Percentiles rank a stretch among this genome's conserved stretches.
These are phyloP conservation scores for Aureobasidium sp. DNA, from an alignment of 2,329 filamentous ascomycete species.

Conservation along the genomic window DNA sequence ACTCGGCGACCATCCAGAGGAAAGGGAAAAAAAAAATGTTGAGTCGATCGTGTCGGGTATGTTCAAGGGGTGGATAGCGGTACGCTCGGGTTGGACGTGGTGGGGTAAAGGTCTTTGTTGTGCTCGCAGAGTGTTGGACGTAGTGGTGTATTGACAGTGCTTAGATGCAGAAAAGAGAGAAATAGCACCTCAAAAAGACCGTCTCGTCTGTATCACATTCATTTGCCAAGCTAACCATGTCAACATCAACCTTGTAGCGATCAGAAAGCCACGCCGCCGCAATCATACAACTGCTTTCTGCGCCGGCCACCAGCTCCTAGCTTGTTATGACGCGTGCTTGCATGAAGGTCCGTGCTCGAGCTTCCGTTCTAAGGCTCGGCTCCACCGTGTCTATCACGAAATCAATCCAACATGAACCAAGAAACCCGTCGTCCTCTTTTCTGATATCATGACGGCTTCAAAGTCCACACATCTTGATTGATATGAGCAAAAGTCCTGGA, in stretches of 20 bases:
- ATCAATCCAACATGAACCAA: neutral
- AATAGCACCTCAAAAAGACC: neutral
- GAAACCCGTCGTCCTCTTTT: neutral
- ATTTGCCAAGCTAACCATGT: slow-evolving; percentile 8
- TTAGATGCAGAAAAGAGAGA: neutral
- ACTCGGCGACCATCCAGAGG: neutral
- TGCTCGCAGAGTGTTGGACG: neutral
- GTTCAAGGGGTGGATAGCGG: neutral
- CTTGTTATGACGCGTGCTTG: neutral
- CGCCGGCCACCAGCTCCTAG: neutral
- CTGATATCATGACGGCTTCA: neutral
- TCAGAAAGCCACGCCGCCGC: slow-evolving; percentile 8
- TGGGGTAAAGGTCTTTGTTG: neutral
- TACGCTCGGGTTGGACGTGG: neutral
- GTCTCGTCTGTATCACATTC: neutral
- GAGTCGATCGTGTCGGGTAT: neutral
- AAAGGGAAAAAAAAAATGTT: too few relatives aligned
- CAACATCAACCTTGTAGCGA: slow-evolving; percentile 10
- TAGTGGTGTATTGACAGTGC: neutral
- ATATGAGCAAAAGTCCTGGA: neutral
- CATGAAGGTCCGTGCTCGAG: neutral
- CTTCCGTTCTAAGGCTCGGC: neutral
- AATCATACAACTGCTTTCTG: neutral
- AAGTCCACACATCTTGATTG: neutral
- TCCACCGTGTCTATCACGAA: neutral